phyloP scores from a whole-genome alignment of 257 asterid genomes.

The Petunia secreta region DNA sequence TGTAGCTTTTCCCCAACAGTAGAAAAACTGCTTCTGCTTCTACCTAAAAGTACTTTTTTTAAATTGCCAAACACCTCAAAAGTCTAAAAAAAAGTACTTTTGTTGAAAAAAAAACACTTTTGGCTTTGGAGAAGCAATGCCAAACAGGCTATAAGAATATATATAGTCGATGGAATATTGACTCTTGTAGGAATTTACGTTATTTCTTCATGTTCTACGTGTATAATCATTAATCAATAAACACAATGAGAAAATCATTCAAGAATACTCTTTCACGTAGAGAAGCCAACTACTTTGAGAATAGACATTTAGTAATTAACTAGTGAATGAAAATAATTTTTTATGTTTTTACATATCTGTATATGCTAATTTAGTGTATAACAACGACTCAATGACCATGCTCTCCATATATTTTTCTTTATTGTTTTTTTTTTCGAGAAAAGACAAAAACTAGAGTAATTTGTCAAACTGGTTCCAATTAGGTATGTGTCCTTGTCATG shows the following conservation, averaged over 20 bases:
- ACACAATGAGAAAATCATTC: background rate
- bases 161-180: background rate
- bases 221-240: background rate
- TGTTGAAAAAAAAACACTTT: no score
- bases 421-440: background rate
- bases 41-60: no score
- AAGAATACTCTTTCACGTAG: background rate
- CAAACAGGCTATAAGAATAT: no score
- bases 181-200: background rate
- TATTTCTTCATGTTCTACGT: background rate
- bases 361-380: background rate
- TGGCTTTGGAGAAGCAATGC: no score
- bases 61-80: no score
- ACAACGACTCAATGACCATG: background rate
- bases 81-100: no score
- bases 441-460: background rate
- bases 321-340: background rate
- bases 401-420: background rate
- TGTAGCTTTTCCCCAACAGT: no score
- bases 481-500: slow-evolving; percentile 22
- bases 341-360: background rate
- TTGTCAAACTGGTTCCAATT: background rate
- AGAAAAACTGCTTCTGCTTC: no score
- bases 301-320: background rate
- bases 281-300: background rate